Conservation (phyloP, 148 eudicot species). For the Silene latifolia region DNA sequence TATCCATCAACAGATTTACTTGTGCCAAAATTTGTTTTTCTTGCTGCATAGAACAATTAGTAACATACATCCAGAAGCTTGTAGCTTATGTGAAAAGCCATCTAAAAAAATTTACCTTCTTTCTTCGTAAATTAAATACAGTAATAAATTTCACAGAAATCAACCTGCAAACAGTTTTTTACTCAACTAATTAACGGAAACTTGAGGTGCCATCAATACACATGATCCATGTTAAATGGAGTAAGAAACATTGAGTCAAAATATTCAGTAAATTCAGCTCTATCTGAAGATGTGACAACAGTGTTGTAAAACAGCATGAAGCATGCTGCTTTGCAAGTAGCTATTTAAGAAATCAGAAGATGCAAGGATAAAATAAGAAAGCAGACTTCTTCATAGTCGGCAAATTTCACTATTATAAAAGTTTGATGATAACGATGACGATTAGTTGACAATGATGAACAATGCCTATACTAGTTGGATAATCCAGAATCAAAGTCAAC, state of each 20-base stretch:
- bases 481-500: too few relatives aligned
- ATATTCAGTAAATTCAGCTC: not conserved
- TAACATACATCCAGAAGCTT: slow-evolving; percentile 13
- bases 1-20: not conserved
- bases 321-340: slow-evolving; percentile 23
- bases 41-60: slow-evolving; percentile 8
- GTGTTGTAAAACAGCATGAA: slow-evolving; percentile 30
- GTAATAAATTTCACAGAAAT: not conserved
- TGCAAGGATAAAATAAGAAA: slow-evolving; percentile 9
- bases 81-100: not conserved
- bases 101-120: not conserved
- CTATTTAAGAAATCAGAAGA: not conserved
- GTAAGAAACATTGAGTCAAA: not conserved
- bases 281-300: slow-evolving; percentile 4
- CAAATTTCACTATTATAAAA: not conserved
- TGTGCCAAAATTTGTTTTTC: not conserved
- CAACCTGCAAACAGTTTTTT: not conserved
- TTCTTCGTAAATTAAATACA: not conserved
- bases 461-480: not conserved
- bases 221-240: not conserved
- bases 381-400: slow-evolving; percentile 5
- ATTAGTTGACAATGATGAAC: not conserved
- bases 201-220: not conserved
- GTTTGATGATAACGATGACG: not conserved
- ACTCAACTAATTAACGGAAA: not conserved